Base-by-base conservation (phyloP, 331 rosid genomes). In the Telfairia occidentalis region DNA sequence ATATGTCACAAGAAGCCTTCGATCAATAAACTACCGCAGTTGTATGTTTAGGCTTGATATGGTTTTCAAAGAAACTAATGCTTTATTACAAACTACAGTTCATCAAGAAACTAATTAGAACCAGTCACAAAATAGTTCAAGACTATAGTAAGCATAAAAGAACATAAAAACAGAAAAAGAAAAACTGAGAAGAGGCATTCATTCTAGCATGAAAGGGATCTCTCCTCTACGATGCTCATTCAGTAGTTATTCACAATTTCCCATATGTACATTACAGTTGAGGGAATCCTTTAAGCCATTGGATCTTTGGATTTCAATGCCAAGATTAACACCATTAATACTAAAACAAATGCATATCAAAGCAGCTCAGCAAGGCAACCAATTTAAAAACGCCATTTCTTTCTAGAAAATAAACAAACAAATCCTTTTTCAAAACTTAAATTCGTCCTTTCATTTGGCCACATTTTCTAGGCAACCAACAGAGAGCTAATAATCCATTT, bases 81-180 rank as follows among this genome's bases (percentile, higher is more conserved):
- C 90, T 86, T 96, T 87, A 97, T 90, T 86, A 79, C 96, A 92
- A 84, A 93, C 74, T 79, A 83, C 84, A 75, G 53, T 37, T 61
- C 23, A 61, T 30, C 18, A 61, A 61, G 26, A 16, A 32, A 61
- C 69, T 61, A 23, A 16, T 61, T 61, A 61, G 45, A 30, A 32
- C 69, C 45, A 61, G 69, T 45, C 45, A 58, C 45, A 32, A 19
- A 26, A 32, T 61, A 3, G 24, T 60, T 60, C 69, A 60, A 60
- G 30, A 30, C 42, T 60, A 60, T 67, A 43, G 21, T 40, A 4
- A 40, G 42, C 23, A 67, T 10, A 2, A 18, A 12, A 65, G 12
- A 5, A 7, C 8, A 0, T 3, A 66, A 66, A 66, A 66, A 11
- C n/a, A 5, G 32, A 5, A 63, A 35, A 40, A 40, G 35, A n/a